A percentile compares a stretch with the other conserved stretches of the same genome.
These are phyloP conservation scores for Suillus weaverae DNA, from an alignment of 768 basidiomycete species.

Conservation along the genomic window DNA sequence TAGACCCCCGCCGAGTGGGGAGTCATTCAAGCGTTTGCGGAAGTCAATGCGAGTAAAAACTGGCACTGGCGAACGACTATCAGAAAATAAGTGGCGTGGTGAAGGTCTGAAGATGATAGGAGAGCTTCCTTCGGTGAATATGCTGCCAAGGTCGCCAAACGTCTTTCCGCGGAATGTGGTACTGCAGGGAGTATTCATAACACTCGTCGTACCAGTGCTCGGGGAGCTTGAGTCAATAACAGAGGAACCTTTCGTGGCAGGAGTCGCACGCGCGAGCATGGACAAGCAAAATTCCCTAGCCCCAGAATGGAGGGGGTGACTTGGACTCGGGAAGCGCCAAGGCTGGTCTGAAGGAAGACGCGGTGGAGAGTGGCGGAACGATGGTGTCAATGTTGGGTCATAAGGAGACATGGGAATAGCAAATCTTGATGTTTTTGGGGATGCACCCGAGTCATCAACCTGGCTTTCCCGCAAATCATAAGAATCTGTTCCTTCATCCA, in stretches of 20 bases:
- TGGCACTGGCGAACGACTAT: constrained; percentile 35
- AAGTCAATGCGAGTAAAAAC: constrained; percentile 31
- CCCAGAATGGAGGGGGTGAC: constrained; percentile 69
- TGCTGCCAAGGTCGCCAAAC: constrained; percentile 23
- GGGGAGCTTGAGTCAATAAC: constrained; percentile 31
- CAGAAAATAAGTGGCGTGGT: constrained; percentile 41
- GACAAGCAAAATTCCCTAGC: constrained; percentile 65
- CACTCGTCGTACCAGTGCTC: constrained; percentile 28
- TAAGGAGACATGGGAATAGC: constrained; percentile 69
- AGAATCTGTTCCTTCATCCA: constrained; percentile 3
- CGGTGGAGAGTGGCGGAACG: constrained; percentile 76
- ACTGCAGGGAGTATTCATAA: constrained; percentile 31
- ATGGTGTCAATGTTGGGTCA: constrained; percentile 70
- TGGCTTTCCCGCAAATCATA: constrained; percentile 10
- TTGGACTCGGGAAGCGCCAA: constrained; percentile 80
- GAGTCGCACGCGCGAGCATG: constrained; percentile 62
- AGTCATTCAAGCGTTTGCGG: constrained; percentile 43
- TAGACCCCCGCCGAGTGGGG: constrained; percentile 41
- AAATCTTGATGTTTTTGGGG: constrained; percentile 27
- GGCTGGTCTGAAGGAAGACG: constrained; percentile 77
- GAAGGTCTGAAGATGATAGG: constrained; percentile 43
- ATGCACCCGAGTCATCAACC: constrained; percentile 12
- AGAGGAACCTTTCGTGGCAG: constrained; percentile 36
- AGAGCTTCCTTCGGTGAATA: constrained; percentile 29
- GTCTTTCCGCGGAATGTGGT: constrained; percentile 24